phyloP scores from a whole-genome alignment of 2,329 filamentous ascomycete genomes.

The Colletotrichum kahawae region DNA sequence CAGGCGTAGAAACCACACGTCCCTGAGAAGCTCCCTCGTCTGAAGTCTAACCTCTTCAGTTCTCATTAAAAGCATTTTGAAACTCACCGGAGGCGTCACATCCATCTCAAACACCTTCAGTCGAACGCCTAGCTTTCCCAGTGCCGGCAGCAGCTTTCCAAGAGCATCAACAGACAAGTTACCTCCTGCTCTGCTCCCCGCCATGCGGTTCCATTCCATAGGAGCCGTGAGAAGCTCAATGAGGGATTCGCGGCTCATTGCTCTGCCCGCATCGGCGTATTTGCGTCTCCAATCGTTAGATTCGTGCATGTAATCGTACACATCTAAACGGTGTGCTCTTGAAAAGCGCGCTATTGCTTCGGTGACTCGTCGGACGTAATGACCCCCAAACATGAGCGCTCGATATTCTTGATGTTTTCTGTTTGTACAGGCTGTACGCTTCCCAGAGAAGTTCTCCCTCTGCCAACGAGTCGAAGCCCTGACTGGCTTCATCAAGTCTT shows the following conservation, averaged over 20 bases:
- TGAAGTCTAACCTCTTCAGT: too few relatives aligned
- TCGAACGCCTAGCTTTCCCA: neutral
- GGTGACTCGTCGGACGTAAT: neutral
- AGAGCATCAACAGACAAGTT: neutral
- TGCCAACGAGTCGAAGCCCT: too few relatives aligned
- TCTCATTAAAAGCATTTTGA: too few relatives aligned
- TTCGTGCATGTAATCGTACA: neutral
- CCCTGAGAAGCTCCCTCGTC: too few relatives aligned
- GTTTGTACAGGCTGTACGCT: neutral
- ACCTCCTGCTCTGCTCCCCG: too few relatives aligned
- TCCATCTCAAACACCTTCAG: neutral
- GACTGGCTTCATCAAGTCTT: too few relatives aligned
- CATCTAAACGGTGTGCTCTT: neutral
- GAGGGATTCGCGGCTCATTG: rapidly evolving
- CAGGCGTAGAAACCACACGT: too few relatives aligned
- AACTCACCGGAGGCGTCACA: too few relatives aligned
- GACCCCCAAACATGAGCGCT: neutral
- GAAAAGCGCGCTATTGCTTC: neutral
- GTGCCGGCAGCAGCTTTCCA: neutral
- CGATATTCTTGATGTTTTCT: neutral
- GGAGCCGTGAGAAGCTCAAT: neutral
- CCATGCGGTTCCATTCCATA: neutral
- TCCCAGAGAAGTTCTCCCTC: too few relatives aligned
- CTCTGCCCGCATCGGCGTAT: neutral
- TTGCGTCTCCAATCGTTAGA: neutral